Evolutionary conservation across 2,329 filamentous ascomycete genomes (phyloP), one percentile per base, ranked within the genome.

Genomic region (Epichloe sibirici): DNA sequence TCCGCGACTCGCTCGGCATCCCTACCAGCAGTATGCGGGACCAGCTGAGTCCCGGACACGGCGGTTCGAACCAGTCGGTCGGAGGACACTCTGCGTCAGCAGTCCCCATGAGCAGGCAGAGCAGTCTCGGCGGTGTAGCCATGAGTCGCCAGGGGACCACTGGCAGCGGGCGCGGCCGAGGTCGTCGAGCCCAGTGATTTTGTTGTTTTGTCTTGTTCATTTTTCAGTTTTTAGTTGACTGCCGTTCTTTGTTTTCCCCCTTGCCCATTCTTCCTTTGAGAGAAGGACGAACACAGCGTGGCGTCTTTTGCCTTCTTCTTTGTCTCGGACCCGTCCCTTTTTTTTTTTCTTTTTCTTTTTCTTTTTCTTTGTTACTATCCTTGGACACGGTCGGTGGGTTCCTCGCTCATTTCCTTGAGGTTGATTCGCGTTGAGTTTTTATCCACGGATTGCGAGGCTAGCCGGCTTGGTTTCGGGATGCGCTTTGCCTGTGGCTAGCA

Each of bases 71-170:
- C 23, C 58, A 60, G 5, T 59, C 61, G 2, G 57, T 61, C 5
- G 62, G 60, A 3, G 59, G 62, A 2, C 53, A 64, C 6, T 65
- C 62, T 3, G 67, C 67, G 0, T 72, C 70, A 0, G 68, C 69
- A 13, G 48, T 45, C 0, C 72, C 77, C 1, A 79, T 79, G 74
- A 79, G 76, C 59, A 73, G 76, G 39, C 75, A 77, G 62, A 79
- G 74, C 65, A 79, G 76, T 51, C 67, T 74, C 4, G 76, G 76
- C 25, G 78, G 77, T 43, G 73, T 74, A 35, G 69, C 75, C 12
- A 81, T 81, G 77, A 81, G 76, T 57, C 70, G 78, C 23, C 74
- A 77, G 60, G 74, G 74, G 34, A 76, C 72, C 48, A 67, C 70
- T 25, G 70, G 72, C 45, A 78, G 75, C 56, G 72, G 71, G 23